Base-by-base conservation (phyloP, 2,329 filamentous ascomycete species). In the Sclerotinia glacialis region DNA sequence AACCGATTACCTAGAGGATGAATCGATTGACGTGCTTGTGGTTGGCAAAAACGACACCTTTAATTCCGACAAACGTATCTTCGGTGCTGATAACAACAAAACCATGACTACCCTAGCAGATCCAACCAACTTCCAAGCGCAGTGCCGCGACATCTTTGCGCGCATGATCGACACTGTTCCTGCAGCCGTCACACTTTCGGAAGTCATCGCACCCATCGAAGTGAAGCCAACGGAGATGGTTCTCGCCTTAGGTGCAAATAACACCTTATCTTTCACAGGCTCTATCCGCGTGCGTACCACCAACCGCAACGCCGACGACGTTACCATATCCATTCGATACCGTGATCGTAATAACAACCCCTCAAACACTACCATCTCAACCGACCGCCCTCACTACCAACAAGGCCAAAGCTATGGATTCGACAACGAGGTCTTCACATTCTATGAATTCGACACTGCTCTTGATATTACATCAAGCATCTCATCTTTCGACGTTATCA, bases 121-220 rank as follows among this genome's bases (percentile, higher is more conserved):
- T 49, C 72, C 79, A 0, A 69, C 76, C 0, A 75, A 73, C 12
- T 87, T 85, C 76, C 74, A 76, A 26, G 77, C 72, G 31, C 77
- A 78, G 26, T 88, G 86, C 74, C 76, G 79, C 68, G 77, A 72
- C 6, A 78, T 87, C 5, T 76, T 88, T 40, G 82, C 84, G 72
- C 83, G 83, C 71, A 83, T 88, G 85, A 83, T 87, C 67, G 83
- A 88, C 12, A 80, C 82, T 2, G 85, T 88, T 0, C 85, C 86
- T 2, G 73, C 74, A 3, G 77, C 77, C 2, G 82, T 86, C 11
- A 76, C 76, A 0, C 79, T 88, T 4, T 81, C 82, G 0, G 81
- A 82, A 40, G 79, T 82, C 1, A 80, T 88, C 66, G 75, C 76
- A 4, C 83, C 85, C 86, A 86, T 49, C 8, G 58, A 60, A 49